Conservation (phyloP, 2,329 filamentous ascomycete genomes). For the Dendrostoma leiphaemia region DNA sequence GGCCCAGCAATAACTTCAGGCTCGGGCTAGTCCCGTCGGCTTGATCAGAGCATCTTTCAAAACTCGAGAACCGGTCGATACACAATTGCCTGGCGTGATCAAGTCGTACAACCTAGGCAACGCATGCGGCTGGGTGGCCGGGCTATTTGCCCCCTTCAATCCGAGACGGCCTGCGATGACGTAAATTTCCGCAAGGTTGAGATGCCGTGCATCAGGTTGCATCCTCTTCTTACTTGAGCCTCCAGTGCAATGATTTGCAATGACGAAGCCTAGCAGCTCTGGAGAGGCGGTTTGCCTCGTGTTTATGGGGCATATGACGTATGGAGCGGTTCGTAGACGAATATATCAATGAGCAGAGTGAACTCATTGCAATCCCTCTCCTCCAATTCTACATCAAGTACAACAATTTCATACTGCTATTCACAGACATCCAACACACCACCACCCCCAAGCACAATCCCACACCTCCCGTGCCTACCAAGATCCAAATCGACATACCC, state of each 20-base stretch:
- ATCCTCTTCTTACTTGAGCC: slow-evolving; percentile 3
- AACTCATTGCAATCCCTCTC: not conserved
- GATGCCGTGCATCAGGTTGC: slow-evolving; percentile 6
- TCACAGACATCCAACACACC: not conserved
- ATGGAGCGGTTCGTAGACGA: not conserved
- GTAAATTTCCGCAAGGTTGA: slow-evolving; percentile 12
- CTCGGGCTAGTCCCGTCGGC: too few species aligned
- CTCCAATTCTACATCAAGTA: not conserved
- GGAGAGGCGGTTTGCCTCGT: too few species aligned
- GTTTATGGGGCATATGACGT: slow-evolving; percentile 17
- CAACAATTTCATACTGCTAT: not conserved
- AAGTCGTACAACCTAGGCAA: too few species aligned
- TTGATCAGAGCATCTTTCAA: too few species aligned
- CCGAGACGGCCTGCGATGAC: slow-evolving; percentile 7
- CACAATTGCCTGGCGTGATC: too few species aligned
- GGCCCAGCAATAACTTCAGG: not conserved
- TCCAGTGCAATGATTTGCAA: slow-evolving; percentile 13
- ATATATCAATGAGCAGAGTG: slow-evolving; percentile 15
- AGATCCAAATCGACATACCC: not conserved
- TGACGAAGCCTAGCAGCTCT: too few species aligned
- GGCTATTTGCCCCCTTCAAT: not conserved
- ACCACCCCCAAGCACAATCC: too few species aligned
- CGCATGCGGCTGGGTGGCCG: too few species aligned
- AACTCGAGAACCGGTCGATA: too few species aligned
- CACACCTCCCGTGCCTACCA: not conserved